Conservation (phyloP, 768 basidiomycete genomes). For the Termitomyces sp. region DNA sequence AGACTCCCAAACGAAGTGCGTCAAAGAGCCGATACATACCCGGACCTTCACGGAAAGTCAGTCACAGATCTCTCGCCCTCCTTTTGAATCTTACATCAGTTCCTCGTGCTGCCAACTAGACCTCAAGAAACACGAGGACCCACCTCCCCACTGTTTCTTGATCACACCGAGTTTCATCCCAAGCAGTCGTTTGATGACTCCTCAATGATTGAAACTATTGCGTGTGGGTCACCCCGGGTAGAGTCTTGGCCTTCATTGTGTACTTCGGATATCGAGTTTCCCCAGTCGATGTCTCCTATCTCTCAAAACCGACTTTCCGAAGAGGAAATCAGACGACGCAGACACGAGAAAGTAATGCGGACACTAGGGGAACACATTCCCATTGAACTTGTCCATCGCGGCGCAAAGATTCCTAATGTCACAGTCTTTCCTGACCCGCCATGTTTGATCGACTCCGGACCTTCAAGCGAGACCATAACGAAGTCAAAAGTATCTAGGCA, state of each 20-base stretch:
- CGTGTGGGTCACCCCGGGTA: constrained; percentile 7
- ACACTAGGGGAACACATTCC: constrained; percentile 17
- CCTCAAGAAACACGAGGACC: constrained; percentile 4
- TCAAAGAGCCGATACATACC: neutral
- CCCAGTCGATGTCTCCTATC: neutral
- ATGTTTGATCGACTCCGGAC: neutral
- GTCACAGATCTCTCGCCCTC: no score
- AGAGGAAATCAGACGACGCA: constrained; percentile 11
- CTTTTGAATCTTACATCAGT: neutral
- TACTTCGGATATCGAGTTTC: neutral
- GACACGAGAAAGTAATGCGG: constrained; percentile 15
- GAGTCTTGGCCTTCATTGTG: constrained; percentile 3
- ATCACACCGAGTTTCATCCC: constrained; percentile 7
- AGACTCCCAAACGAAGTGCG: neutral
- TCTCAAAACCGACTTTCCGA: constrained; percentile 10
- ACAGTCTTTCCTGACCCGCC: constrained; percentile 11
- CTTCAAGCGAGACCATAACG: neutral
- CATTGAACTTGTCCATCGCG: constrained; percentile 13
- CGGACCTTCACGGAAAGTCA: no score
- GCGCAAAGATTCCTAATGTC: constrained; percentile 5
- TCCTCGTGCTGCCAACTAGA: neutral
- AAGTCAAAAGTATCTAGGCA: neutral
- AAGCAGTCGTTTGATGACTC: neutral
- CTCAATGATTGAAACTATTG: constrained; percentile 7
- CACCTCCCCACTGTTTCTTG: constrained; percentile 9